Percentiles rank a stretch among this genome's conserved stretches.
Conservation (phyloP, 805 yeast species). For the Candida parachauliodes region DNA sequence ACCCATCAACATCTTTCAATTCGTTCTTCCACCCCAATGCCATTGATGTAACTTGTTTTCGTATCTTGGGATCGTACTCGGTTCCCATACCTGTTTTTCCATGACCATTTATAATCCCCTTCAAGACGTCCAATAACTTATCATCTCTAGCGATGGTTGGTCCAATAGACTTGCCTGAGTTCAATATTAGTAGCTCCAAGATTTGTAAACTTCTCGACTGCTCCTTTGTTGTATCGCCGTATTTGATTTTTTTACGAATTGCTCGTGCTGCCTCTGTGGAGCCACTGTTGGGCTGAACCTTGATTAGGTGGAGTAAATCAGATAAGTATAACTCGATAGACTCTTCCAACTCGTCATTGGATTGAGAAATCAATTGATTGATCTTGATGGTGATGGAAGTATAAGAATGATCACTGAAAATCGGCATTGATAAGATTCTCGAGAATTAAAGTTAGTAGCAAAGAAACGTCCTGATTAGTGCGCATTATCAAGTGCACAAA, state of each 20-base stretch:
- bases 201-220: constrained; percentile 61
- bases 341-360: constrained; percentile 37
- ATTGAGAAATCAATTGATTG: constrained; percentile 46
- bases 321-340: constrained; percentile 46
- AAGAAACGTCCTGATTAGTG: too few relatives aligned
- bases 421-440: constrained; percentile 22
- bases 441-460: too few relatives aligned
- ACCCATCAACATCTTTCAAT: constrained; percentile 46
- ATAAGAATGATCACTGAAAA: constrained; percentile 51
- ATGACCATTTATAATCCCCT: constrained; percentile 41
- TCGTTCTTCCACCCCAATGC: constrained; percentile 68
- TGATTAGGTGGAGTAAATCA: constrained; percentile 53
- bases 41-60: constrained; percentile 45
- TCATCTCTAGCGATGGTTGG: constrained; percentile 59
- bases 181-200: constrained; percentile 36
- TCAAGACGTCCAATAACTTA: constrained; percentile 61
- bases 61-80: constrained; percentile 39
- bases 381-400: constrained; percentile 68
- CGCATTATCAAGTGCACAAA: too few relatives aligned
- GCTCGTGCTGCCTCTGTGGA: constrained; percentile 85
- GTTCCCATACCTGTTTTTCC: constrained; percentile 33
- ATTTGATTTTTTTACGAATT: constrained; percentile 80
- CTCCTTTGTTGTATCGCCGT: constrained; percentile 59
- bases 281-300: constrained; percentile 32
- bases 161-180: constrained; percentile 42